These are phyloP conservation scores for Pestalotiopsis sp. DNA, from an alignment of 2,329 filamentous ascomycete genomes.

Conservation along the genomic window DNA sequence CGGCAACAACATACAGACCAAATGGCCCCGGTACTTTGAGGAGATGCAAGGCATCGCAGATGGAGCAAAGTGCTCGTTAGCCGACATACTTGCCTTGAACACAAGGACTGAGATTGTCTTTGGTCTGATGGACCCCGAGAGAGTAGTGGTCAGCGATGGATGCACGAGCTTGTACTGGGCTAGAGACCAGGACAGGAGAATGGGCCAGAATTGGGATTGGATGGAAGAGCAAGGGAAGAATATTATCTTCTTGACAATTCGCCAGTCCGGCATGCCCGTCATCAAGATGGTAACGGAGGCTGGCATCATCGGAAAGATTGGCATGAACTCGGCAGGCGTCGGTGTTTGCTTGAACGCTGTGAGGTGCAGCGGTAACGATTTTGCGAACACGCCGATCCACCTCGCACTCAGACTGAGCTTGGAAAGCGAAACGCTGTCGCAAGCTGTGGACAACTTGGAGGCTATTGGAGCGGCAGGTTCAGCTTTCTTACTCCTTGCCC, in stretches of 20 bases:
- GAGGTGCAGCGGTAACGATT: not conserved
- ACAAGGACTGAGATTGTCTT: not conserved
- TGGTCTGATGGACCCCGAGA: not conserved
- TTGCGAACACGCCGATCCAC: not conserved
- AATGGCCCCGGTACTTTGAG: not conserved
- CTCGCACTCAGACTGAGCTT: not conserved
- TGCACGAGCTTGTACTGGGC: not conserved
- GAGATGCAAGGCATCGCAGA: not conserved
- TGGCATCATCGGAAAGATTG: not conserved
- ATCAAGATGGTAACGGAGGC: not conserved
- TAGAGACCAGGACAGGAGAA: not conserved
- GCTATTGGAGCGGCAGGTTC: not conserved
- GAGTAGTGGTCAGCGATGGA: not conserved
- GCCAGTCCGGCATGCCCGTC: not conserved
- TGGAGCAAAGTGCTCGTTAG: not conserved
- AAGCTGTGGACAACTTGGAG: not conserved
- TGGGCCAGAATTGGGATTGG: constrained; percentile 3
- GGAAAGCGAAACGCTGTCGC: not conserved
- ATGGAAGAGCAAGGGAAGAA: not conserved
- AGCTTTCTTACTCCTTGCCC: not conserved
- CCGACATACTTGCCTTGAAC: not conserved
- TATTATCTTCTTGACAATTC: not conserved
- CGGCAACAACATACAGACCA: not conserved
- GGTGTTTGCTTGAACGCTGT: not conserved
- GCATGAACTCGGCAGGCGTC: not conserved